phyloP scores from a whole-genome alignment of 1,139 yeast genomes.

The Yamadazyma jaroonii region DNA sequence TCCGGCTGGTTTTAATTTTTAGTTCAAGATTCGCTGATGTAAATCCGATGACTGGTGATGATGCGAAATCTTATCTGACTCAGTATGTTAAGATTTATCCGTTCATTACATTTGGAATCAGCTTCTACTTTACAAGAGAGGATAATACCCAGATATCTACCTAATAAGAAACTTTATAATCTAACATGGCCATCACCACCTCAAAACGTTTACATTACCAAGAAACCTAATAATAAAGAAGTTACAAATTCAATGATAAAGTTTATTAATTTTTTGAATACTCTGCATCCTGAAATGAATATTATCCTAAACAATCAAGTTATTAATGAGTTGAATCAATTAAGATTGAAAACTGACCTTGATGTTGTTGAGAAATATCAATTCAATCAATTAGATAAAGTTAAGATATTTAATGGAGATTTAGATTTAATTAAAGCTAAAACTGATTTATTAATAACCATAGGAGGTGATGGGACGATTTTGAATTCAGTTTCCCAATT shows the following conservation, averaged over 20 bases:
- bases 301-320: slow-evolving; percentile 75
- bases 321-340: slow-evolving; percentile 60
- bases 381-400: slow-evolving; percentile 8
- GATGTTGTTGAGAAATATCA: slow-evolving; percentile 53
- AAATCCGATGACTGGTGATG: neutral
- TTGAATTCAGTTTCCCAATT: slow-evolving; percentile 68
- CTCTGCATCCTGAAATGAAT: slow-evolving; percentile 65
- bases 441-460: slow-evolving; percentile 73
- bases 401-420: slow-evolving; percentile 51
- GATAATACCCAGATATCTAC: slow-evolving; percentile 24
- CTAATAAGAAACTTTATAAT: slow-evolving; percentile 48
- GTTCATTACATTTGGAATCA: slow-evolving; percentile 6
- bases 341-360: slow-evolving; percentile 31
- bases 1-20: too few relatives aligned
- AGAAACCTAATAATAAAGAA: slow-evolving; percentile 74
- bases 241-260: slow-evolving; percentile 67
- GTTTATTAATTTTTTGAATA: slow-evolving; percentile 56
- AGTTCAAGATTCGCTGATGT: neutral
- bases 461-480: slow-evolving; percentile 97
- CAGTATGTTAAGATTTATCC: slow-evolving; percentile 1
- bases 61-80: neutral
- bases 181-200: slow-evolving; percentile 43
- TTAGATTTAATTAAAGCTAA: slow-evolving; percentile 51
- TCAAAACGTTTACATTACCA: slow-evolving; percentile 71
- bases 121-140: slow-evolving; percentile 15